These are phyloP conservation scores for Bacterosira constricta DNA, from an alignment of 108 stramenopile genomes.

Conservation along the genomic window DNA sequence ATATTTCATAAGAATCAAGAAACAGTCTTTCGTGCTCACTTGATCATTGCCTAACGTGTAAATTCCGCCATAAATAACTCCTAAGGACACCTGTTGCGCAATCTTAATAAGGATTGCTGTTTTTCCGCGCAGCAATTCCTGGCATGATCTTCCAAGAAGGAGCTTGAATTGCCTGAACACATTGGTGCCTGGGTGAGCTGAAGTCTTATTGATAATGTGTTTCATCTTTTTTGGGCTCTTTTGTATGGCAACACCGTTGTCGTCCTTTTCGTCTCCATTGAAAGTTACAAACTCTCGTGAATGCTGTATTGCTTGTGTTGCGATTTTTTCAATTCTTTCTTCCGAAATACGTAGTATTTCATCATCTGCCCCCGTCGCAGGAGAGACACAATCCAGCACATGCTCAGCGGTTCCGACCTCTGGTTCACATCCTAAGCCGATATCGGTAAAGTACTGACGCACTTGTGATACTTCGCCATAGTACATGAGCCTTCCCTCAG, in stretches of 20 bases:
- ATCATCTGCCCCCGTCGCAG: conserved; percentile 52
- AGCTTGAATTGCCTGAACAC: conserved; percentile 75
- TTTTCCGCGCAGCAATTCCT: conserved; percentile 77
- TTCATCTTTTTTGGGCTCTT: conserved; percentile 48
- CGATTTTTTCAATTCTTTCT: conserved; percentile 60
- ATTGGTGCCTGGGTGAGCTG: conserved; percentile 54
- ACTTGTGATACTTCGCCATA: conserved; percentile 72
- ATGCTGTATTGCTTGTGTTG: conserved; percentile 43
- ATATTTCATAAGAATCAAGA: background rate
- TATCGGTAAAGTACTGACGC: conserved; percentile 56
- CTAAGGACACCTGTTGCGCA: conserved; percentile 82
- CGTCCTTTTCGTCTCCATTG: conserved; percentile 8
- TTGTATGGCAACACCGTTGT: background rate
- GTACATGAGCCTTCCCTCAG: conserved; percentile 88
- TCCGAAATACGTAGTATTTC: conserved; percentile 39
- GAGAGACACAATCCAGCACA: conserved; percentile 84
- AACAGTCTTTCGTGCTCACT: conserved; percentile 32
- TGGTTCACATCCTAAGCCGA: conserved; percentile 57
- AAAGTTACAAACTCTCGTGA: conserved; percentile 41
- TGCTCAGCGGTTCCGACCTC: conserved; percentile 81
- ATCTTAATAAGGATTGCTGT: conserved; percentile 72
- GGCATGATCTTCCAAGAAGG: conserved; percentile 61
- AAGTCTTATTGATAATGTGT: conserved; percentile 43
- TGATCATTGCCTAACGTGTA: conserved; percentile 77
- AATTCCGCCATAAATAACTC: conserved; percentile 86